Conservation (phyloP, 1,284 basidiomycete species). For the Naganishia sp. region DNA sequence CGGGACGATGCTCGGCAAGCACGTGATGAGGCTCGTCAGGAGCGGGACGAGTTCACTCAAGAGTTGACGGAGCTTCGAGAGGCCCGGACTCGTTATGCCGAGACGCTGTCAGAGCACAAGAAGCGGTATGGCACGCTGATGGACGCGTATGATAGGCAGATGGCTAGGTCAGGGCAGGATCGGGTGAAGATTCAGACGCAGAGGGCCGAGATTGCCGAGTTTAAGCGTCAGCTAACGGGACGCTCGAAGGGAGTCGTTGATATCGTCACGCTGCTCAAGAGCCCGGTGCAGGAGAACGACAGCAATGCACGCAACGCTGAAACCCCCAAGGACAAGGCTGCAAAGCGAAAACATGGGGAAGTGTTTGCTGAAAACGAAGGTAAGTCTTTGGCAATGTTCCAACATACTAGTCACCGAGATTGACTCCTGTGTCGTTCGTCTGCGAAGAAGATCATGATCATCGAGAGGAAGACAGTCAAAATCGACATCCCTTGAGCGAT, state of each 20-base stretch:
- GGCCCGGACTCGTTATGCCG: too few species aligned
- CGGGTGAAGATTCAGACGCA: background rate
- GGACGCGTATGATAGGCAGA: background rate
- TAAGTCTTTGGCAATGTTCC: background rate
- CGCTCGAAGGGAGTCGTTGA: background rate
- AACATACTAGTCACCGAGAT: too few species aligned
- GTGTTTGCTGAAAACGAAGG: too few species aligned
- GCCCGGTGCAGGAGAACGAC: too few species aligned
- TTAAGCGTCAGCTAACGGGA: background rate
- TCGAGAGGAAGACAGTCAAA: background rate
- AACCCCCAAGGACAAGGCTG: too few species aligned
- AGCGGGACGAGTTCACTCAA: background rate
- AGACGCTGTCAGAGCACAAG: background rate
- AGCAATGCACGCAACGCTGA: too few species aligned
- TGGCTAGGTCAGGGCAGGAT: background rate
- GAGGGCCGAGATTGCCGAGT: conserved; percentile 14
- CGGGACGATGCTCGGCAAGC: background rate
- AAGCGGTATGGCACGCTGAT: background rate
- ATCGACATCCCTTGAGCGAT: conserved; percentile 9
- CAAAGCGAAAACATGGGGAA: too few species aligned
- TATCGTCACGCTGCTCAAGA: too few species aligned
- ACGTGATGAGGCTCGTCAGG: background rate
- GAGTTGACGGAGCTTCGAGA: background rate
- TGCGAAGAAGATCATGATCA: background rate
- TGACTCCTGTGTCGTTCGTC: background rate